phyloP scores from a whole-genome alignment of 192 early-diverging fungal genomes.

The Spizellomyces sp. region DNA sequence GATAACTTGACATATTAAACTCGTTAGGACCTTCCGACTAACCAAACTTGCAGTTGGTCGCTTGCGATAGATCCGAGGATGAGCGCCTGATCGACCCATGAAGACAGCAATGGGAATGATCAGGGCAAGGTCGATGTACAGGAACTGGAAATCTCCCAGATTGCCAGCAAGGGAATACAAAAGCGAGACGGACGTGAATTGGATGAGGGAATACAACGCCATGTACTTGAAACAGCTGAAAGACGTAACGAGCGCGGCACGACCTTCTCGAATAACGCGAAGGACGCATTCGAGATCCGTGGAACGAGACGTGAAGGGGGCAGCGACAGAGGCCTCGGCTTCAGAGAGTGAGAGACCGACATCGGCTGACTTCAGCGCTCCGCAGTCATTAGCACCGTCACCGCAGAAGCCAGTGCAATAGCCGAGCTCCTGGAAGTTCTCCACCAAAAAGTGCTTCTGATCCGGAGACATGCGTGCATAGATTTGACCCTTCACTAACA shows the following conservation, averaged over 20 bases:
- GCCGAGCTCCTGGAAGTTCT: slow-evolving; percentile 83
- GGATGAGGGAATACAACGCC: slow-evolving; percentile 96
- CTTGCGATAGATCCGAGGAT: slow-evolving; percentile 69
- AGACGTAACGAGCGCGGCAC: slow-evolving; percentile 93
- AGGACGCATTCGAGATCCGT: slow-evolving; percentile 93
- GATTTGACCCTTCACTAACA: slow-evolving; percentile 89
- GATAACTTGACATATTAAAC: slow-evolving; percentile 85
- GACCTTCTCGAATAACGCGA: slow-evolving; percentile 85
- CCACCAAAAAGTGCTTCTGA: slow-evolving; percentile 93
- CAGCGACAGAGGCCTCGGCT: slow-evolving; percentile 97
- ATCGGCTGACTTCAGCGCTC: slow-evolving; percentile 94
- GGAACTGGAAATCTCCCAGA: slow-evolving; percentile 93
- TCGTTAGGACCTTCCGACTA: slow-evolving; percentile 86
- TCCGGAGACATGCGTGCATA: slow-evolving; percentile 99
- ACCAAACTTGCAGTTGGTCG: slow-evolving; percentile 90
- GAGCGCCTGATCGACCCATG: slow-evolving; percentile 90
- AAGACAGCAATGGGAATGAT: slow-evolving; percentile 71
- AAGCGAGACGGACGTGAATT: slow-evolving; percentile 92
- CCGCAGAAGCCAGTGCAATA: slow-evolving; percentile 98
- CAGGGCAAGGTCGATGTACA: slow-evolving; percentile 92
- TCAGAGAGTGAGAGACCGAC: slow-evolving; percentile 95
- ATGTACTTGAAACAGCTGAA: slow-evolving; percentile 99
- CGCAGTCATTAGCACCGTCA: slow-evolving; percentile 99
- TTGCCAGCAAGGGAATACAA: slow-evolving; percentile 87
- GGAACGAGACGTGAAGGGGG: slow-evolving; percentile 91